Base-by-base conservation (phyloP, 2,329 filamentous ascomycete species). In the Fonsecaea pugnacius region DNA sequence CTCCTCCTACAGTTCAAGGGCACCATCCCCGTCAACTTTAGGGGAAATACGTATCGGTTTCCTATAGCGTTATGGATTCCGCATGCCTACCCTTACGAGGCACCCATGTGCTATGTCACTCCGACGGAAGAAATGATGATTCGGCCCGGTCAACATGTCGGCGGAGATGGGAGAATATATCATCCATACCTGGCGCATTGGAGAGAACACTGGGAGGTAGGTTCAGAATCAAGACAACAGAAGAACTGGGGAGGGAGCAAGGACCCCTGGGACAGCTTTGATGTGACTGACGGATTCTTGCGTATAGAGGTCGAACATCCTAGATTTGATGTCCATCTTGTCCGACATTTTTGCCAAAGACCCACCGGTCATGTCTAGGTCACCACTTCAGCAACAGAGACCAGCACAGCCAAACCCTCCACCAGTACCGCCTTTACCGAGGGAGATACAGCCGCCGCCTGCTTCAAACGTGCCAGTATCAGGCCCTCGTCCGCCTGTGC, bases 121-220 rank as follows among this genome's bases (percentile, higher is more conserved):
- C 93, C 95, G 2, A 91, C 91, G 4, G 89, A 91, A 69, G 90
- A 88, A 68, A 98, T 99, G 92, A 79, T 90, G 69, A 89, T 99
- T 48, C 86, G 94, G 21, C 92, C 93, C 0, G 95, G 95, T 0
- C 95, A 99, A 75, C 92, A 99, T 80, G 92, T 99, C 65, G 88
- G 91, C 4, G 64, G 65, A 38, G 94, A 98, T 73, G 95, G 95
- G 30, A 89, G 91, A 75, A 87, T 98, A 68, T 99, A 98, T 75
- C 95, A 99, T 75, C 95, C 95, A 40, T 99, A 98, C 76, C 81
- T 99, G 53, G 91, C 92, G 35, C 89, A 92, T 67, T 99, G 95
- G 95, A 81, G 84, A 35, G 88, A 91, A 70, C 94, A 91, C 71
- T 95, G 91, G 90, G 91, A 96, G 86, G 91, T 96, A 48, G 18